phyloP scores from a whole-genome alignment of 2,329 filamentous ascomycete species.

The Cladophialophora immunda region DNA sequence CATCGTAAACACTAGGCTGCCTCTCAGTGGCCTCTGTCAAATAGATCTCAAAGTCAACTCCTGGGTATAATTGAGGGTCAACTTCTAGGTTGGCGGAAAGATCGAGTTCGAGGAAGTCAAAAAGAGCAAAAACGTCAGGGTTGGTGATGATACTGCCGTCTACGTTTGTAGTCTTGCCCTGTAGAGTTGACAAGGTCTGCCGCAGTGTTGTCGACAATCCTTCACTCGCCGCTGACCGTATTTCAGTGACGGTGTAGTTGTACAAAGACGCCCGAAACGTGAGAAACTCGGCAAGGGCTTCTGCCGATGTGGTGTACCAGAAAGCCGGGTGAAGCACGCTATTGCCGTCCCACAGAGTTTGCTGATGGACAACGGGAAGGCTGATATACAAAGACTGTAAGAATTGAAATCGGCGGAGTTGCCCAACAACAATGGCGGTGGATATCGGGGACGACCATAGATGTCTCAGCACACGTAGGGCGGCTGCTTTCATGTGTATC shows the following conservation, averaged over 20 bases:
- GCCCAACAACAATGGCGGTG: conserved; percentile 74
- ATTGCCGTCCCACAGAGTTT: conserved; percentile 77
- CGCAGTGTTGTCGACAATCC: conserved; percentile 75
- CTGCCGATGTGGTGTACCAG: conserved; percentile 71
- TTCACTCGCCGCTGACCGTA: conserved; percentile 77
- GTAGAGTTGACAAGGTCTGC: conserved; percentile 72
- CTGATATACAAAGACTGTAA: conserved; percentile 78
- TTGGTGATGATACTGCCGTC: conserved; percentile 73
- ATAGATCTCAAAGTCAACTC: conserved; percentile 74
- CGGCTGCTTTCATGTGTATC: conserved; percentile 72
- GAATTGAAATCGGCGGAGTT: conserved; percentile 81
- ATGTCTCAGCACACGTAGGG: conserved; percentile 76
- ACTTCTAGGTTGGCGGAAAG: conserved; percentile 61
- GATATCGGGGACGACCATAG: conserved; percentile 88
- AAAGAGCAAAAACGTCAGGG: conserved; percentile 86
- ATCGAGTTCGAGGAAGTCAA: conserved; percentile 83
- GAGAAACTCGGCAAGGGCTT: conserved; percentile 79
- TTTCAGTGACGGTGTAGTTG: conserved; percentile 85
- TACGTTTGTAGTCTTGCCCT: conserved; percentile 74
- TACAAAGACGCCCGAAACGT: conserved; percentile 78
- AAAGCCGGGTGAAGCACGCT: conserved; percentile 71
- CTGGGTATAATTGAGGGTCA: conserved; percentile 67
- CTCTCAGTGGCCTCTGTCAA: conserved; percentile 66
- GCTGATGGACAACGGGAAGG: conserved; percentile 74
- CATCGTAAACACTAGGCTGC: conserved; percentile 66